Evolutionary conservation across 352 stramenopile species (phyloP), one percentile per base, ranked within the genome.

Genomic region (Blastocystis sp.): DNA sequence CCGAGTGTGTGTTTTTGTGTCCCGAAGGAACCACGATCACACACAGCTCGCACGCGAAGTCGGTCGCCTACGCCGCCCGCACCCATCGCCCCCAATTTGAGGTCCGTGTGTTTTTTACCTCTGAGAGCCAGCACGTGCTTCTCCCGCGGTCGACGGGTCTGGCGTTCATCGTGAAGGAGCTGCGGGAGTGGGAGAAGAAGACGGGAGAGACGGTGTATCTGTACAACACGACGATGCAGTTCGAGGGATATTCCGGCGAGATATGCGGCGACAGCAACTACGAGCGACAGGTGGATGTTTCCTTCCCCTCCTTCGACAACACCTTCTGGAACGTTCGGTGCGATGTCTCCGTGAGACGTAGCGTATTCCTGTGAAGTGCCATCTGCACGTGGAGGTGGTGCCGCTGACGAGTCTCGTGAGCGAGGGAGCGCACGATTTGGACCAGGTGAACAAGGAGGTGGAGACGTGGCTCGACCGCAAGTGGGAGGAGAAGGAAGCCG

Each of bases 191-290:
- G 69, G 69, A 81, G 53, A 64, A 81, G 34, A 42, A 61, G 21
- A 81, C 40, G 11, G 46, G 69, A 40, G 69, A 81, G 40, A 63
- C 46, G 18, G 69, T 81, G 14, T 81, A 81, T 42, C 21, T 81
- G 49, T 81, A 81, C 40, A 51, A 81, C 36, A 48, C 53, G 18
- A 81, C 69, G 21, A 81, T 81, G 69, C 69, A 81, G 69, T 81
- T 81, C 40, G 69, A 81, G 36, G 69, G 69, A 21, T 81, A 64
- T 42, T 49, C 69, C 14, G 69, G 69, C 36, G 69, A 81, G 32
- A 64, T 81, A 9, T 63, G 69, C 18, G 32, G 63, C 24, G 44
- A 81, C 21, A 24, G 42, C 32, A 34, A 81, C 32, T 81, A 81
- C 34, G 49, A 38, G 36, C 69, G 69, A 21, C 21, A 32, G 6